These are phyloP conservation scores for Cordyceps sp. DNA, from an alignment of 2,329 filamentous ascomycete species.

Conservation along the genomic window DNA sequence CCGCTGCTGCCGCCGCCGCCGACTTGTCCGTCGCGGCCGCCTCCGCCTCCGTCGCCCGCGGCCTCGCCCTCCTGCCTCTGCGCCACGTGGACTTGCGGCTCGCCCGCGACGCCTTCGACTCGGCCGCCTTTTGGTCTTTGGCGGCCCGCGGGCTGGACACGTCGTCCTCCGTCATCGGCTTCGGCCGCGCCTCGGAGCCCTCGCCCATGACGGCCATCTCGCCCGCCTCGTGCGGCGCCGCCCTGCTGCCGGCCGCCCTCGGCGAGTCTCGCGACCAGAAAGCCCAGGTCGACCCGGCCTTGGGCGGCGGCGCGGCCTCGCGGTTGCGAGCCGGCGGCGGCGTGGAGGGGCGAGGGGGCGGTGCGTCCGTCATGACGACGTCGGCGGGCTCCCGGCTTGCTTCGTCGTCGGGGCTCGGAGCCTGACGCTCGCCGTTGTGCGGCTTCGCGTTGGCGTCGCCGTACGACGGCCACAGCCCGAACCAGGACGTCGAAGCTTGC, in stretches of 20 bases:
- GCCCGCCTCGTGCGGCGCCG: conserved; percentile 22
- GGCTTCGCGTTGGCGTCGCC: conserved; percentile 3
- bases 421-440: not conserved
- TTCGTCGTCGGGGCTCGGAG: not conserved
- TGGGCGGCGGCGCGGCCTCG: conserved; percentile 15
- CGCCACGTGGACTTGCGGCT: no score
- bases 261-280: conserved; percentile 56
- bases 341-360: conserved; percentile 6
- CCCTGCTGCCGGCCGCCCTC: conserved; percentile 15
- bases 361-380: conserved; percentile 25
- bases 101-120: no score
- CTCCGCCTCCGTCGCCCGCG: conserved; percentile 18
- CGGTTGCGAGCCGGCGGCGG: conserved; percentile 13
- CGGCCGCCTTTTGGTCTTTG: conserved; percentile 5
- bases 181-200: conserved; percentile 37
- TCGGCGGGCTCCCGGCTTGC: conserved; percentile 17
- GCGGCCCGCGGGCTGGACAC: conserved; percentile 19
- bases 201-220: conserved; percentile 41
- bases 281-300: conserved; percentile 55
- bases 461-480: conserved; percentile 20
- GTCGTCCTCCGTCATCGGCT: conserved; percentile 25
- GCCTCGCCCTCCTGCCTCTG: no score
- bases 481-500: conserved; percentile 18
- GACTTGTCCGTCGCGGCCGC: conserved; percentile 27
- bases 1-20: no score